Evolutionary conservation across 257 asterid species (phyloP), one percentile per base, ranked within the genome.

Genomic region (Nicotiana otophora): DNA sequence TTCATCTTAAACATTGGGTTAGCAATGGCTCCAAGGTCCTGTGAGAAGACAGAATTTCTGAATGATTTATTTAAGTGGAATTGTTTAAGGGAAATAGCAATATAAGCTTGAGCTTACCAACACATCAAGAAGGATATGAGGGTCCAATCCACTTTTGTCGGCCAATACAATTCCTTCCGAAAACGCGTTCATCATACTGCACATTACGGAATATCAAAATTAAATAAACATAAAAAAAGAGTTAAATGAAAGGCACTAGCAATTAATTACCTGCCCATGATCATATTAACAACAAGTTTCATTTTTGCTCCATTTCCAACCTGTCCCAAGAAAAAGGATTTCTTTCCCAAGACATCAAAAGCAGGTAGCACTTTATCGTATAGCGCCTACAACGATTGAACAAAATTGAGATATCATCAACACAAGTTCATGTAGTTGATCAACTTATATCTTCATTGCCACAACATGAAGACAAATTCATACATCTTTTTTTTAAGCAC

Each of bases 261-360:
- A 42, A 48, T 84, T 90, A 42, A 48, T 84, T 90, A 95, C 99
- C 98, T 95, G 88, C 99, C 99, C 99, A 95, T 95, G 61, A 94
- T 87, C 99, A 95, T 95, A 92, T 95, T 95, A 67, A 95, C 99
- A 54, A 95, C 98, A 84, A 95, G 98, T 89, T 95, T 95, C 99
- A 95, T 95, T 89, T 90, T 95, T 64, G 99, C 99, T 68, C 99
- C 99, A 86, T 92, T 94, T 78, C 99, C 99, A 70, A 95, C 95
- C 76, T 90, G 77, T 63, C 97, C 99, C 76, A 95, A 86, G 88
- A 86, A 95, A 86, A 95, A 94, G 1, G 98, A 94, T 89, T 92
- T 94, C 83, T 95, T 95, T 48, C 99, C 99, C 91, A 95, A 72
- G 81, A 94, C 91, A 36, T 94, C 94, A 78, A 95, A 95, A 83